Base-by-base conservation (phyloP, 352 stramenopile species). In the Pythium insidiosum region DNA sequence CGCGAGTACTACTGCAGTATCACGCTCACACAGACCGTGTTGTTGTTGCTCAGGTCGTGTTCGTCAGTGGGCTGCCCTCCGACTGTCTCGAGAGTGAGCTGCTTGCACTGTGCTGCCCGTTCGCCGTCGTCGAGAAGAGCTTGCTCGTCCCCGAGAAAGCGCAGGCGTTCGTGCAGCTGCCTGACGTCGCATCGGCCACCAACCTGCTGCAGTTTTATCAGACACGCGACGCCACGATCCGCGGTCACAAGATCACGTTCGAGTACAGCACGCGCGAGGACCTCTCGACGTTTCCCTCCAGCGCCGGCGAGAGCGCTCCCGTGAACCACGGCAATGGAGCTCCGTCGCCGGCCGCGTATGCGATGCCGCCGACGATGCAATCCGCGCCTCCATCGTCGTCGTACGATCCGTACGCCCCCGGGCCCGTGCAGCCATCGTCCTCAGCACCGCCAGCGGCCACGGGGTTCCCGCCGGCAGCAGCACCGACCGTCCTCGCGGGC, bases 11-110 rank as follows among this genome's bases (percentile, higher is more conserved):
- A 22, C 5, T 16, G 38, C 35, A 3, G 1, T 25, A 15, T 19
- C 9, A 16, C 12, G 40, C 6, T 3, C 18, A 22, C 6, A 9
- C 38, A 20, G 24, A 23, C 23, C 13, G 6, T 12, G 1, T 38
- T 25, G 4, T 3, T 37, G 18, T 13, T 47, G 10, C 5, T 9
- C 34, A 89, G 76, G 75, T 87, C 38, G 65, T 91, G 15, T 87
- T 86, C 43, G 75, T 88, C n/a, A 76, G 74, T 31, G 73, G 72
- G 23, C 58, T 91, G 6, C 79, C 79, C 6, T 49, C 63, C 20
- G 79, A 91, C 47, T 91, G 79, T 50, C 62, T 91, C 21, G 79
- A 91, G 50, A 88, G 75, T 39, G 79, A 91, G 45, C 65, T 91
- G 21, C 69, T 91, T 20, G 79, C 79, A 33, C 65, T 91, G 24